These are phyloP conservation scores for Tetrapyrgos nigripes DNA, from an alignment of 1,284 basidiomycete species.

Conservation along the genomic window DNA sequence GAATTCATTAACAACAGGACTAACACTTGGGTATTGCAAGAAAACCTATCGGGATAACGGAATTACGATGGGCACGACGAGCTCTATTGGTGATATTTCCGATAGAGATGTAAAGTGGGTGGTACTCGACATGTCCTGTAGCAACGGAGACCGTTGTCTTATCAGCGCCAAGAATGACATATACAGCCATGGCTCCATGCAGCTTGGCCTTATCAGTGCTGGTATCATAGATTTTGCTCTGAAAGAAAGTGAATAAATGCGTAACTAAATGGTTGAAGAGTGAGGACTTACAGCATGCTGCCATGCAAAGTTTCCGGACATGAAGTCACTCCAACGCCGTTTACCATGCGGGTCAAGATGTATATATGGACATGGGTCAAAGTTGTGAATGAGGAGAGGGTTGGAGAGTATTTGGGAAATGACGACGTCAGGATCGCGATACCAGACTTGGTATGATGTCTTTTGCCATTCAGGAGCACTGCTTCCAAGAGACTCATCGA, in stretches of 20 bases:
- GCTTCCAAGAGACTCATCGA: slow-evolving; percentile 25
- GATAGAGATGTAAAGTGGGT: no score
- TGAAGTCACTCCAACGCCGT: no score
- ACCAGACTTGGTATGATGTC: no score
- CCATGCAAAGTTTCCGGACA: slow-evolving; percentile 35
- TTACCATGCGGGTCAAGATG: no score
- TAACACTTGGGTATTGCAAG: slow-evolving; percentile 31
- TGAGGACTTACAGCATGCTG: slow-evolving; percentile 26
- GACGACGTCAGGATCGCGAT: no score
- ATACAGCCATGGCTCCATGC: slow-evolving; percentile 34
- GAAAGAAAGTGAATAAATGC: background rate
- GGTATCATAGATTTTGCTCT: slow-evolving; percentile 17
- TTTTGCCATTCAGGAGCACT: slow-evolving; percentile 29
- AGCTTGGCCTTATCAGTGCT: slow-evolving; percentile 15
- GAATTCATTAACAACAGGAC: background rate
- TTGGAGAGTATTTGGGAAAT: no score
- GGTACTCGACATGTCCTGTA: slow-evolving; percentile 40
- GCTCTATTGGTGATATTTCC: slow-evolving; percentile 30
- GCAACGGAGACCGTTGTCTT: slow-evolving; percentile 43
- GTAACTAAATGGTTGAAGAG: background rate
- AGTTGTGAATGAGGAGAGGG: no score
- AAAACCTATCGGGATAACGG: slow-evolving; percentile 27
- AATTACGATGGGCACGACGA: slow-evolving; percentile 26
- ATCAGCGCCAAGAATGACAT: slow-evolving; percentile 40
- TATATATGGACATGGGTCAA: no score